A percentile compares a stretch with the other conserved stretches of the same genome.
Evolutionary conservation across 2,329 filamentous ascomycete genomes (phyloP).

Genomic region (Moelleriella libera): DNA sequence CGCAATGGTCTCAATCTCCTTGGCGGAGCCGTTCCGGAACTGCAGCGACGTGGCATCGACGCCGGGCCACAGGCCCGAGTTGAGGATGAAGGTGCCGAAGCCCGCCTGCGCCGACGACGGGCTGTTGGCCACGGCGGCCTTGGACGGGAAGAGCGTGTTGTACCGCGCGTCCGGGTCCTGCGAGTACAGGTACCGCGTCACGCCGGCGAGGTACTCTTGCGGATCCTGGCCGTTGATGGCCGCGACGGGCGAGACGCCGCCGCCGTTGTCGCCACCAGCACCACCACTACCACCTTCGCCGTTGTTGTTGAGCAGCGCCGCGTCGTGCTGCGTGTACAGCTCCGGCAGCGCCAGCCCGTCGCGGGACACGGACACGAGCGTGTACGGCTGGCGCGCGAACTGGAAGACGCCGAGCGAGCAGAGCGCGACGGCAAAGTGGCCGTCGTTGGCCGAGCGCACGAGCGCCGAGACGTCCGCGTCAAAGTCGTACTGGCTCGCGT

Average conservation of each 20-base stretch:
- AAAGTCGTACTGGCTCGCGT: conserved; percentile 1
- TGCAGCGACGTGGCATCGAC: background rate
- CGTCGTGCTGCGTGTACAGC: conserved; percentile 1
- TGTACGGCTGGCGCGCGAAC: background rate
- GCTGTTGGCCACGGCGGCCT: background rate
- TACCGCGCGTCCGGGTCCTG: conserved; percentile 11
- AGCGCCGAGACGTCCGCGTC: conserved; percentile 2
- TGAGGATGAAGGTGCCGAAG: background rate
- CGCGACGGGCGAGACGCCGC: conserved; percentile 4
- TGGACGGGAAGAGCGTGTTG: conserved; percentile 6
- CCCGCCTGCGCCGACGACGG: background rate
- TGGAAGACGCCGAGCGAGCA: conserved; percentile 1
- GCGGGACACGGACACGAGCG: conserved; percentile 5
- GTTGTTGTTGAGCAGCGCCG: background rate
- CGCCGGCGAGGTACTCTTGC: conserved; percentile 4
- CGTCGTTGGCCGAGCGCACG: conserved; percentile 3
- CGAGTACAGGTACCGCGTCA: background rate
- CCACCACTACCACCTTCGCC: too few relatives aligned
- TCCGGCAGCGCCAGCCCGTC: conserved; percentile 17
- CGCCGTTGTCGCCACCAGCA: too few relatives aligned
- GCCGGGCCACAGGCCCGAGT: background rate
- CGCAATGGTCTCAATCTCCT: background rate
- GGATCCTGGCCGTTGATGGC: conserved; percentile 8
- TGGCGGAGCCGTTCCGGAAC: conserved; percentile 1
- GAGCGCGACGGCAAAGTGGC: conserved; percentile 1